phyloP scores from a whole-genome alignment of 106 monocot genomes.

The Dactylorhiza incarnata region DNA sequence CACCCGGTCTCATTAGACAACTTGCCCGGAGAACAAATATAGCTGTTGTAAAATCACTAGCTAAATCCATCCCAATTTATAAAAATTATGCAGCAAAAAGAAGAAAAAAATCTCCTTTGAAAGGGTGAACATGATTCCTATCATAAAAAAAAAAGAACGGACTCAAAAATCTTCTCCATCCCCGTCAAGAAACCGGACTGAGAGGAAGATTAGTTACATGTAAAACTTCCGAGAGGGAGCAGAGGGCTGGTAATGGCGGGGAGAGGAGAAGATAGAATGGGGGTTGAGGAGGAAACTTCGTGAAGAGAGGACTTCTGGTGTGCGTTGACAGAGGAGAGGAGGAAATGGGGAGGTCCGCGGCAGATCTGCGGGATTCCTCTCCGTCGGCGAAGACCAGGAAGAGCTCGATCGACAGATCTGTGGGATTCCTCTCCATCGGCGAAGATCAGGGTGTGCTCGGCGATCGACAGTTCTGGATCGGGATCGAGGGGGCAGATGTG shows the following conservation, averaged over 20 bases:
- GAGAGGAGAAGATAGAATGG: neutral
- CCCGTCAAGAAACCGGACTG: neutral
- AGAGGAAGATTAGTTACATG: neutral
- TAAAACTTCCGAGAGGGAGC: neutral
- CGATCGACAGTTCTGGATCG: no score
- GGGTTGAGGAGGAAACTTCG: conserved; percentile 64
- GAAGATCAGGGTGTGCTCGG: no score
- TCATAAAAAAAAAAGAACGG: neutral
- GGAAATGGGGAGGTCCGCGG: neutral
- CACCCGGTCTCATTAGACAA: no score
- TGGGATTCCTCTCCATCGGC: no score
- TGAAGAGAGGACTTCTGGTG: conserved; percentile 34
- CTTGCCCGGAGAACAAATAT: no score
- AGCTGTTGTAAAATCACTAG: no score
- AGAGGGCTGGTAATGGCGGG: conserved; percentile 11
- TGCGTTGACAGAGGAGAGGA: conserved; percentile 23
- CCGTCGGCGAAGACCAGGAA: no score
- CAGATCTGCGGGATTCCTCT: no score
- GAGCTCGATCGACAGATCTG: no score
- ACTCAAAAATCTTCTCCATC: neutral
- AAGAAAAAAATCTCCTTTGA: neutral
- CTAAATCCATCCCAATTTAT: no score
- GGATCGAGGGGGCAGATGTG: no score
- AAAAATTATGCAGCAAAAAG: neutral
- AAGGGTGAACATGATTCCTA: neutral